Conservation (phyloP, 306 rosid genomes). For the Carpinus viminea region DNA sequence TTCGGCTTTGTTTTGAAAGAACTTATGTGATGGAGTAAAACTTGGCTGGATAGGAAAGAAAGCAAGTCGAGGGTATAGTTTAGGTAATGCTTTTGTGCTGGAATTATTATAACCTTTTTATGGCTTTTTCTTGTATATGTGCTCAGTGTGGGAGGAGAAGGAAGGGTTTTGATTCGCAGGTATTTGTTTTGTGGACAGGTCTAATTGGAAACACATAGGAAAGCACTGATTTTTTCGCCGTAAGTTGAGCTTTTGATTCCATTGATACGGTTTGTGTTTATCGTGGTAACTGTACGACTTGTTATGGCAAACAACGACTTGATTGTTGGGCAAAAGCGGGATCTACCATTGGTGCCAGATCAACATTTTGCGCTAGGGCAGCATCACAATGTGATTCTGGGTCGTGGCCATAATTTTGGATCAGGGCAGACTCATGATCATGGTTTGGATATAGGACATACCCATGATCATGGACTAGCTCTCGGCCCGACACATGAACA, state of each 20-base stretch:
- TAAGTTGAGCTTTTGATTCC: conserved; percentile 12
- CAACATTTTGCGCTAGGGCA: conserved; percentile 24
- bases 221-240: not conserved
- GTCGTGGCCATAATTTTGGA: conserved; percentile 16
- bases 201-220: conserved; percentile 1
- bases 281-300: conserved; percentile 1
- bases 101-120: not conserved
- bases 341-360: conserved; percentile 9
- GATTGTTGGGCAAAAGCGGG: conserved; percentile 29
- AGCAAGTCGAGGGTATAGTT: not conserved
- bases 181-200: conserved; percentile 21
- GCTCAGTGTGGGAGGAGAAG: not conserved
- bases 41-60: not conserved
- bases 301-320: conserved; percentile 38
- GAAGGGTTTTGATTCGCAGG: not conserved
- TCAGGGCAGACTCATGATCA: conserved; percentile 18
- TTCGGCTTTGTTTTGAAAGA: not conserved
- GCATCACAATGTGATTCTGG: conserved; percentile 13
- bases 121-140: not conserved
- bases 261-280: not conserved
- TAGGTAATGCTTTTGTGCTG: conserved; percentile 8
- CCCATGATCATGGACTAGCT: conserved; percentile 26
- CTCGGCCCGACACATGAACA: conserved; percentile 24
- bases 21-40: not conserved
- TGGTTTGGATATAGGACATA: conserved; percentile 23